Percentiles rank a stretch among this genome's conserved stretches.
These are phyloP conservation scores for Cucurbita ficifolia DNA, from an alignment of 306 rosid genomes.

Conservation along the genomic window DNA sequence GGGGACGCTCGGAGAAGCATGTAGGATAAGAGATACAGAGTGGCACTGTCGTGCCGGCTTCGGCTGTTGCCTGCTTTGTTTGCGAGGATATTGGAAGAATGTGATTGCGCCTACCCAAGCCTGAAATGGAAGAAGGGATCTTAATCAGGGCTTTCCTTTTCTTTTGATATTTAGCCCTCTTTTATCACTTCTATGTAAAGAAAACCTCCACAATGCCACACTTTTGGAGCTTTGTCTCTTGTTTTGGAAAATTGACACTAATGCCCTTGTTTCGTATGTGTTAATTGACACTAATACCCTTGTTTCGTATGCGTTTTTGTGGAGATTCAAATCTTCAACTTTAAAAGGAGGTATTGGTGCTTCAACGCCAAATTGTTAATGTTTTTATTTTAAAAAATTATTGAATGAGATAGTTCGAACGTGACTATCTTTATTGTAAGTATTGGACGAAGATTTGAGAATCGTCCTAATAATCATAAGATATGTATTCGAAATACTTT, in stretches of 20 bases:
- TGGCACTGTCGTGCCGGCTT: not conserved
- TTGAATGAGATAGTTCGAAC: not conserved
- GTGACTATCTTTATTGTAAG: no score
- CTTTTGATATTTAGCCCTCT: not conserved
- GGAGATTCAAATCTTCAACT: not conserved
- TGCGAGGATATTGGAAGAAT: not conserved
- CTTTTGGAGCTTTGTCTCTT: not conserved
- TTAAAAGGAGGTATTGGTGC: not conserved
- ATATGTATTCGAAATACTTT: not conserved
- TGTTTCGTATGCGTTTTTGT: not conserved
- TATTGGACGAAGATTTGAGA: no score
- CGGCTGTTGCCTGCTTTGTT: not conserved
- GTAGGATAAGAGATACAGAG: not conserved
- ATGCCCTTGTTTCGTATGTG: not conserved
- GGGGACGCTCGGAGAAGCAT: constrained; percentile 8
- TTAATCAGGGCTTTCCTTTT: not conserved
- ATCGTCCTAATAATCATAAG: no score
- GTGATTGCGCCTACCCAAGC: not conserved
- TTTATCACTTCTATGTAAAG: not conserved
- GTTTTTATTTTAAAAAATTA: not conserved
- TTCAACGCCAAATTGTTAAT: not conserved
- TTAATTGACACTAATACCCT: not conserved
- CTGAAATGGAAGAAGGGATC: not conserved
- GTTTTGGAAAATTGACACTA: not conserved
- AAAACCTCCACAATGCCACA: not conserved